A percentile compares a stretch with the other conserved stretches of the same genome.
phyloP scores from a whole-genome alignment of 495 filamentous ascomycete species.

The Collariella sp. region DNA sequence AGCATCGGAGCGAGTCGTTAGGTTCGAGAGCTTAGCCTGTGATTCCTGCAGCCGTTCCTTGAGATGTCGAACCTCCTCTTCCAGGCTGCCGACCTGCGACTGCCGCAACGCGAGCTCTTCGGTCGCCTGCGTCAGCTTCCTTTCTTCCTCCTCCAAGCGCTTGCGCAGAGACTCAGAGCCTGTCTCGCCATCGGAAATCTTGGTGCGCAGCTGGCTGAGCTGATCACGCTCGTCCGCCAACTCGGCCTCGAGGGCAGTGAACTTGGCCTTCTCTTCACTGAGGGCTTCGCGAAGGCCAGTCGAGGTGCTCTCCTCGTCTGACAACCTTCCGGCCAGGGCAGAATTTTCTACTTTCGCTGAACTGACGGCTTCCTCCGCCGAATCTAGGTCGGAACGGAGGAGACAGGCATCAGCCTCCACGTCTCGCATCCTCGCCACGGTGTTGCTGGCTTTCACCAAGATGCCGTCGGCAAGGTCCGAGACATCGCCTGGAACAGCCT shows the following conservation, averaged over 20 bases:
- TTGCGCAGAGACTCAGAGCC: slow-evolving; percentile 68
- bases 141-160: slow-evolving; percentile 61
- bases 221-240: slow-evolving; percentile 58
- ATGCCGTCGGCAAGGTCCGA: slow-evolving; percentile 54
- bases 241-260: slow-evolving; percentile 50
- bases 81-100: slow-evolving; percentile 54
- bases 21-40: slow-evolving; percentile 43
- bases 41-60: slow-evolving; percentile 47
- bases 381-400: slow-evolving; percentile 39
- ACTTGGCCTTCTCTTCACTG: slow-evolving; percentile 50
- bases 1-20: slow-evolving; percentile 47
- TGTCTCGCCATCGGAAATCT: slow-evolving; percentile 68
- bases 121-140: slow-evolving; percentile 49
- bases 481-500: slow-evolving; percentile 48
- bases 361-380: slow-evolving; percentile 26
- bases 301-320: slow-evolving; percentile 34
- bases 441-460: slow-evolving; percentile 50
- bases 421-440: slow-evolving; percentile 37
- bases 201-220: slow-evolving; percentile 53
- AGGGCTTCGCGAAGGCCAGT: slow-evolving; percentile 42
- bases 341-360: slow-evolving; percentile 35
- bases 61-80: slow-evolving; percentile 56
- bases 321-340: slow-evolving; percentile 40
- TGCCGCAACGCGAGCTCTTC: slow-evolving; percentile 58
- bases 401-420: slow-evolving; percentile 37